Percentiles rank a stretch among this genome's conserved stretches.
These are phyloP conservation scores for Cylindrotheca closterium DNA, from an alignment of 108 stramenopile species.

Conservation along the genomic window DNA sequence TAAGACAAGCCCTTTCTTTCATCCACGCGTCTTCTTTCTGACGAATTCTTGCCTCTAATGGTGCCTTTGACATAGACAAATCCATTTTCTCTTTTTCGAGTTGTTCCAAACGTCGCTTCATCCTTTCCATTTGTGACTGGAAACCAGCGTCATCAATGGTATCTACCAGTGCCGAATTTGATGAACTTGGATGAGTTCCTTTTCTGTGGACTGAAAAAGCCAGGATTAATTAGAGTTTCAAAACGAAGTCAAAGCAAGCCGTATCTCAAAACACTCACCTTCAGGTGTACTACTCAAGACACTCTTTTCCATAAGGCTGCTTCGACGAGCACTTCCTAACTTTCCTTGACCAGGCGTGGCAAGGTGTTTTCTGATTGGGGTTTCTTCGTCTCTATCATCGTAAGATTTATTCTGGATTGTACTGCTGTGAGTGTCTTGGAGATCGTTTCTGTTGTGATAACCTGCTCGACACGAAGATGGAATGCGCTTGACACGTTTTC, in stretches of 20 bases:
- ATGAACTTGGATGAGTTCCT: constrained; percentile 15
- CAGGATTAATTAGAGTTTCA: constrained; percentile 14
- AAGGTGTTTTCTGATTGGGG: constrained; percentile 9
- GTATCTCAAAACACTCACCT: constrained; percentile 8
- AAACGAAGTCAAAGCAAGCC: background rate
- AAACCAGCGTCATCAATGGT: constrained; percentile 61
- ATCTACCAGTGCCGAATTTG: constrained; percentile 24
- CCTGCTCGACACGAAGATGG: too few relatives aligned
- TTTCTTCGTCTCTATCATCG: constrained; percentile 27
- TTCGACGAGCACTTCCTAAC: constrained; percentile 31
- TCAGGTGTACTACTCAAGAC: constrained; percentile 10
- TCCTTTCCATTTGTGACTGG: constrained; percentile 59
- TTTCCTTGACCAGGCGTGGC: constrained; percentile 13
- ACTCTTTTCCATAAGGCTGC: constrained; percentile 23
- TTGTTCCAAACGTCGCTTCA: constrained; percentile 70
- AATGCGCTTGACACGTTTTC: too few relatives aligned
- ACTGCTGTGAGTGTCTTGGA: too few relatives aligned
- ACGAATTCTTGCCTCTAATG: constrained; percentile 79
- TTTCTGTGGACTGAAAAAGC: constrained; percentile 23
- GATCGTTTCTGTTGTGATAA: too few relatives aligned
- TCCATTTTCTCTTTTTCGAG: constrained; percentile 86
- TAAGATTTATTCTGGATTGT: too few relatives aligned
- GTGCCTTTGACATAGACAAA: constrained; percentile 82
- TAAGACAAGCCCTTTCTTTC: constrained; percentile 62
- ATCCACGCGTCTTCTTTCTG: constrained; percentile 81